phyloP scores from a whole-genome alignment of 1,284 basidiomycete species.

The Violaceomyces palustris region DNA sequence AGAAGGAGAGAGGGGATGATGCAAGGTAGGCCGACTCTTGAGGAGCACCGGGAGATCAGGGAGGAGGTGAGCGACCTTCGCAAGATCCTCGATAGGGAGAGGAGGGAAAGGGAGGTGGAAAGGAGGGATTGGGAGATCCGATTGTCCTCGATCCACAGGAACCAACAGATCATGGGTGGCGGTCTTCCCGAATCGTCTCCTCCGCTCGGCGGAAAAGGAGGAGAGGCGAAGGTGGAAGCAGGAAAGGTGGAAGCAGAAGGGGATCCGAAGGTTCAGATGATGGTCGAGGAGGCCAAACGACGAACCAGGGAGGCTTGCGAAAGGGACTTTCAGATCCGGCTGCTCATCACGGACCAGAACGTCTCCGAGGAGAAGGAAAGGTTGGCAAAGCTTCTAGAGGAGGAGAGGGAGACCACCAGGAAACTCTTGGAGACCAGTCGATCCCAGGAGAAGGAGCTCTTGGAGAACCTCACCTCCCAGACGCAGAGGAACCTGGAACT shows the following conservation, averaged over 20 bases:
- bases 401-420: neutral
- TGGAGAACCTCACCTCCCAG: too few species aligned
- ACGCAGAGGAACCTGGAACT: too few species aligned
- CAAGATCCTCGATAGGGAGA: slow-evolving; percentile 10
- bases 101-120: slow-evolving; percentile 9
- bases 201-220: neutral
- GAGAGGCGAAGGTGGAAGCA: slow-evolving; percentile 3
- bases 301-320: slow-evolving; percentile 9
- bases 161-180: slow-evolving; percentile 1
- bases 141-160: neutral
- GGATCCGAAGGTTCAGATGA: too few species aligned
- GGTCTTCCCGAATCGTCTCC: slow-evolving; percentile 4
- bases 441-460: neutral
- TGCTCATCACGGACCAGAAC: too few species aligned
- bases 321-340: slow-evolving; percentile 20
- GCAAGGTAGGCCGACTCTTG: too few species aligned
- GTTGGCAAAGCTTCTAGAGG: too few species aligned
- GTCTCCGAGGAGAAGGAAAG: too few species aligned
- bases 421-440: neutral
- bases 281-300: slow-evolving; percentile 7
- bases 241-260: neutral
- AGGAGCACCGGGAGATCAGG: neutral
- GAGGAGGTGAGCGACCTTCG: slow-evolving; percentile 1
- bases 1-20: neutral
- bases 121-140: slow-evolving; percentile 17